Conservation (phyloP, 2,329 filamentous ascomycete species). For the Akanthomyces lecanii region DNA sequence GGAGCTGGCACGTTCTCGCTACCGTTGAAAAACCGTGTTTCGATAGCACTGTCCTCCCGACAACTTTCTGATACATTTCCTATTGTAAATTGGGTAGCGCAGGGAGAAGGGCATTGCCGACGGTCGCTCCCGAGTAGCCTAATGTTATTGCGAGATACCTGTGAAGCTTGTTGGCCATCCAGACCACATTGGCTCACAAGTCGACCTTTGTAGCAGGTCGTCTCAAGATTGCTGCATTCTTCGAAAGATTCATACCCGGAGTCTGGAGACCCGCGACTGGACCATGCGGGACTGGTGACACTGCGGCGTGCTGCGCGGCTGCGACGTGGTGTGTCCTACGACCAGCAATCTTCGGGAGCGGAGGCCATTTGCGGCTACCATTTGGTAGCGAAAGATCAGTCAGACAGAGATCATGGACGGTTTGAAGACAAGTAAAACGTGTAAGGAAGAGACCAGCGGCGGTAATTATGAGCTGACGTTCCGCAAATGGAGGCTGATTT, state of each 20-base stretch:
- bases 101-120: not conserved
- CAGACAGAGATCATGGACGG: not conserved
- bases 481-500: not conserved
- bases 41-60: too few relatives aligned
- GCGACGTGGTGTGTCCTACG: slow-evolving; percentile 9
- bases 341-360: slow-evolving; percentile 3
- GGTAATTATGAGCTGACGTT: not conserved
- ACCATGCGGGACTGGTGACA: slow-evolving; percentile 1
- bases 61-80: not conserved
- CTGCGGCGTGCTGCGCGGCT: not conserved
- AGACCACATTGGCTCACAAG: not conserved
- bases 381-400: not conserved
- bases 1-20: not conserved
- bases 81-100: not conserved
- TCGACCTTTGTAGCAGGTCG: not conserved
- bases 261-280: slow-evolving; percentile 19
- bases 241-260: slow-evolving; percentile 30
- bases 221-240: slow-evolving; percentile 15
- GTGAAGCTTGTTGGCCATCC: slow-evolving; percentile 12
- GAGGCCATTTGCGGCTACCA: slow-evolving; percentile 4
- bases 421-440: not conserved
- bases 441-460: not conserved
- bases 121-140: not conserved
- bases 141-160: not conserved
- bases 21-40: not conserved